Evolutionary conservation across 202 grass and related monocot genomes (phyloP).

Genomic region (Panicum virgatum): DNA sequence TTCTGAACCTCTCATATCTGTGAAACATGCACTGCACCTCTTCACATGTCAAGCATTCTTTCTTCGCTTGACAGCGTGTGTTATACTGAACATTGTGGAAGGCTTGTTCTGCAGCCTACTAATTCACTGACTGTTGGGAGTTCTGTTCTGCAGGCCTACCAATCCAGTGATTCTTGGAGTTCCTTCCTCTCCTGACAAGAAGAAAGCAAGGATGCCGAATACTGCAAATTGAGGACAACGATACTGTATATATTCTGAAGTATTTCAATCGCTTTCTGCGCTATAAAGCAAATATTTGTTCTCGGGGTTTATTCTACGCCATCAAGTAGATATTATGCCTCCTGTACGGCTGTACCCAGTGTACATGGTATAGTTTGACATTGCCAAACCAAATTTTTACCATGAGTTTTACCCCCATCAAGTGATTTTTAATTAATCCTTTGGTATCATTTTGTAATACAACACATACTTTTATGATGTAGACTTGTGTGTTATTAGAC

Average conservation of each 20-base stretch:
- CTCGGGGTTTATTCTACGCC: background rate
- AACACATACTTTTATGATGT: background rate
- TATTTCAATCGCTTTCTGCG: background rate
- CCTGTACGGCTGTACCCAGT: no score
- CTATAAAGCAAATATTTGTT: background rate
- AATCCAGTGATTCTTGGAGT: background rate
- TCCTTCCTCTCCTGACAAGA: background rate
- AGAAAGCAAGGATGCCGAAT: background rate
- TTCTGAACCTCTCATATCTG: background rate
- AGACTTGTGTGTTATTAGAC: background rate
- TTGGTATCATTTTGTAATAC: background rate
- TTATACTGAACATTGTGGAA: background rate
- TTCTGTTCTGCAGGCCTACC: background rate
- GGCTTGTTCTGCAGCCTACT: background rate
- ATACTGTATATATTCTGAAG: background rate
- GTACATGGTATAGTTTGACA: background rate
- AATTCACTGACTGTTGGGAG: no score
- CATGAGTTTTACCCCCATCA: background rate
- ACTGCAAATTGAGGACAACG: background rate
- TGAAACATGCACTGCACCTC: slow-evolving; percentile 24
- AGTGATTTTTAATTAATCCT: background rate
- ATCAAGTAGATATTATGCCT: background rate
- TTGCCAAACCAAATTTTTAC: background rate
- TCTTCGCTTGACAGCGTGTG: background rate
- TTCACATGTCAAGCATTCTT: background rate